phyloP scores from a whole-genome alignment of 176 grass and related monocot species.

The Panicum miliaceum region DNA sequence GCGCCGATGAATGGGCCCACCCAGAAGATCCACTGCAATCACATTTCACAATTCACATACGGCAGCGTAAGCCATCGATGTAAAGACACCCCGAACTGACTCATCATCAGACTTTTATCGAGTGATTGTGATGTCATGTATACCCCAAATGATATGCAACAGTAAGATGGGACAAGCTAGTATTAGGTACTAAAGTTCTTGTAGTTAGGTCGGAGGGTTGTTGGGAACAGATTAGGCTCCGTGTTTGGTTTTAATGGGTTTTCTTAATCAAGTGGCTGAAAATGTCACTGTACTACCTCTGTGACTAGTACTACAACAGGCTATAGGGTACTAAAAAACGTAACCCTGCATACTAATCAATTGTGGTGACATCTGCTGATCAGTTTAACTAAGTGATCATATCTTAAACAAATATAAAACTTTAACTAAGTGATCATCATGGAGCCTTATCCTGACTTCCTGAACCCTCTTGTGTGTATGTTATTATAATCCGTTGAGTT shows the following conservation, averaged over 20 bases:
- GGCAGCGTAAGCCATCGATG: too few species aligned
- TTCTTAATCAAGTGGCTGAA: conserved; percentile 11
- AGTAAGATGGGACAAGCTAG: neutral
- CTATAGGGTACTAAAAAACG: neutral
- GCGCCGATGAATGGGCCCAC: conserved; percentile 77
- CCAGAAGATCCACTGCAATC: conserved; percentile 91
- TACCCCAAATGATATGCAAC: neutral
- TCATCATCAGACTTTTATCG: neutral
- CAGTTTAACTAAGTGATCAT: conserved; percentile 32
- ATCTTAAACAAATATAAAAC: too few species aligned
- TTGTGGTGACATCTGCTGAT: conserved; percentile 36
- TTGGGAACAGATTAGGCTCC: conserved; percentile 9
- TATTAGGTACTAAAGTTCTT: neutral
- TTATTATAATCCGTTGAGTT: conserved; percentile 3
- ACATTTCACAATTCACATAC: neutral
- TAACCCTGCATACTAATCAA: neutral
- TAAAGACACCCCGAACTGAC: too few species aligned
- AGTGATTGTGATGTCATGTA: neutral
- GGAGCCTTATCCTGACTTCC: conserved; percentile 42
- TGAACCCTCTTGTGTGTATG: neutral
- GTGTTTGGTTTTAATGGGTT: neutral
- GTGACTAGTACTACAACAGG: neutral
- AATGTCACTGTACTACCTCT: neutral
- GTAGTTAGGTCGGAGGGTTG: neutral
- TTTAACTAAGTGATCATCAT: neutral